These are phyloP conservation scores for Durotheca rogersii DNA, from an alignment of 495 filamentous ascomycete species.

Conservation along the genomic window DNA sequence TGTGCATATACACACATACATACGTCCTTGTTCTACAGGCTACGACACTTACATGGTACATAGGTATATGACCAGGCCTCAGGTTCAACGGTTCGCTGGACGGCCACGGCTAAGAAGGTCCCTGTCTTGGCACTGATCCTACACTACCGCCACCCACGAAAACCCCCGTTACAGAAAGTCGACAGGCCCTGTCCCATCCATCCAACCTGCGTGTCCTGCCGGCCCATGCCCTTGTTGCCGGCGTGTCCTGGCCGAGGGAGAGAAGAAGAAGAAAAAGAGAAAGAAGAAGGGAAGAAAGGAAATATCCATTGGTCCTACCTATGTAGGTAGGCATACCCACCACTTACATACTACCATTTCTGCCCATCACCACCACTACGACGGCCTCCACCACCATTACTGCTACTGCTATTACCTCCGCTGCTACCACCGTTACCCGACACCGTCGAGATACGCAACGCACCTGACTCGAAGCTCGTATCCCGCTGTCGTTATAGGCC, in stretches of 20 bases:
- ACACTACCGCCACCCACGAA: slow-evolving; percentile 31
- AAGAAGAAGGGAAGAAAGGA: too few species aligned
- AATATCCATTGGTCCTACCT: slow-evolving; percentile 24
- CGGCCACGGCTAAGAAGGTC: slow-evolving; percentile 25
- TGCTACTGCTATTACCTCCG: too few species aligned
- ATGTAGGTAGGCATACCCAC: too few species aligned
- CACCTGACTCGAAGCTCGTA: slow-evolving; percentile 24
- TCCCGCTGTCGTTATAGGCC: slow-evolving; percentile 22
- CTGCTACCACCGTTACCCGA: too few species aligned
- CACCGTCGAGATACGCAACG: too few species aligned
- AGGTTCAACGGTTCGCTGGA: slow-evolving; percentile 24
- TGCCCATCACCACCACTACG: too few species aligned
- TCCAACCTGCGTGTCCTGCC: background rate
- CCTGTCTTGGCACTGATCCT: slow-evolving; percentile 32
- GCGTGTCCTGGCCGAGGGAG: slow-evolving; percentile 24
- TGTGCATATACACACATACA: slow-evolving; percentile 13
- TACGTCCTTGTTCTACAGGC: too few species aligned
- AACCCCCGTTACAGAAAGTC: slow-evolving; percentile 32
- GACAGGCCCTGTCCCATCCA: slow-evolving; percentile 7
- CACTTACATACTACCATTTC: too few species aligned
- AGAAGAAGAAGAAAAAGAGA: too few species aligned
- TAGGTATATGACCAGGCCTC: too few species aligned
- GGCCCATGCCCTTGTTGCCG: slow-evolving; percentile 20
- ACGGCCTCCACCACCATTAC: too few species aligned
- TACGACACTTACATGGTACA: too few species aligned